Percentiles rank a stretch among this genome's conserved stretches.
Evolutionary conservation across 2,329 filamentous ascomycete genomes (phyloP).

Genomic region (Fusarium devonianum): DNA sequence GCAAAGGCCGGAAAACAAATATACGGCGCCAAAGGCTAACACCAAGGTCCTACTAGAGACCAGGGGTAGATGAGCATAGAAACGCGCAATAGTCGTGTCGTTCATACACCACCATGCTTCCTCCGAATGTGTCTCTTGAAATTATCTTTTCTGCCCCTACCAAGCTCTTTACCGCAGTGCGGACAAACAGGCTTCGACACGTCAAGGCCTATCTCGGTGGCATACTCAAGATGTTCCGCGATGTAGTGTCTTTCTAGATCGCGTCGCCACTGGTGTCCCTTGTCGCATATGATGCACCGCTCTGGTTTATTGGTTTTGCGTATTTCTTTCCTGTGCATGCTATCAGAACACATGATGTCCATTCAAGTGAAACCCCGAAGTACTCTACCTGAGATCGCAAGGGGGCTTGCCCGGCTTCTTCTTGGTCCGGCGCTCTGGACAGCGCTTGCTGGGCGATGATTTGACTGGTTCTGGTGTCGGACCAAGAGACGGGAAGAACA

Average conservation of each 20-base stretch:
- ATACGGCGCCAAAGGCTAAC: too few species aligned
- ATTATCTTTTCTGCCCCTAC: constrained; percentile 19
- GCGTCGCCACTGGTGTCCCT: constrained; percentile 1
- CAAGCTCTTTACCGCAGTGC: not conserved
- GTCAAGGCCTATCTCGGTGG: not conserved
- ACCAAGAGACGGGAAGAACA: not conserved
- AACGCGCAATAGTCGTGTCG: not conserved
- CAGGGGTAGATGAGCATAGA: not conserved
- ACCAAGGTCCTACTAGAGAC: too few species aligned
- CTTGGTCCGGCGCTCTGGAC: constrained; percentile 2
- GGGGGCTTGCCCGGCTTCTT: constrained; percentile 6
- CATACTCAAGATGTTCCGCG: not conserved
- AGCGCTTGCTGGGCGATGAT: not conserved
- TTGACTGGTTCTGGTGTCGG: not conserved
- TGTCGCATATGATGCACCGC: constrained; percentile 10
- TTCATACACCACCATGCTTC: constrained; percentile 11
- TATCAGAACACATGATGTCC: not conserved
- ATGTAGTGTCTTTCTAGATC: constrained; percentile 14
- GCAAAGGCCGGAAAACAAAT: too few species aligned
- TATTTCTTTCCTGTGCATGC: not conserved
- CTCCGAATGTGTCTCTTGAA: constrained; percentile 7
- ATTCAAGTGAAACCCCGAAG: rapidly evolving
- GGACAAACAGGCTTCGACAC: not conserved
- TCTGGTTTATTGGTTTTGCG: constrained; percentile 15
- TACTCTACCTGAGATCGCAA: constrained; percentile 15